Base-by-base conservation (phyloP, 2,329 filamentous ascomycete genomes). In the Fusarium buxicola region DNA sequence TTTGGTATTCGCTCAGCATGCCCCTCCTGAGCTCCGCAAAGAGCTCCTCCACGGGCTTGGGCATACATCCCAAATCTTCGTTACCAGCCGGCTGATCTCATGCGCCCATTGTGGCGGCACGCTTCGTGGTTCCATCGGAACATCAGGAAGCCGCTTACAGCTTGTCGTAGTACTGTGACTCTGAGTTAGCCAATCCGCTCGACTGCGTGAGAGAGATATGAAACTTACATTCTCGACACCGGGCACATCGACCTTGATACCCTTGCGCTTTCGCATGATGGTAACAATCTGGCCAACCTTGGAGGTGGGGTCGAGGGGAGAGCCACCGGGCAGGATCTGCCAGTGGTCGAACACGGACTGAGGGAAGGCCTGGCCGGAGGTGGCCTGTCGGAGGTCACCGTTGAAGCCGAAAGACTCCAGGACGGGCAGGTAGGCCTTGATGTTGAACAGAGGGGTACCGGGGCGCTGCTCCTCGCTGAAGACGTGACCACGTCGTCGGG, bases 351-450 rank as follows among this genome's bases (percentile, higher is more conserved):
- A 99, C 76, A 99, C 93, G 75, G 90, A 91, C 84, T 97, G 94
- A 75, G 95, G 95, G 93, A 99, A 99, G 77, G 95, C 95, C 87
- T 99, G 95, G 77, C 95, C 95, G 78, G 90, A 91, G 74, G 95
- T 99, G 82, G 89, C 89, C 76, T 90, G 88, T 79, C 95, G 94
- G 76, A 99, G 91, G 84, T 98, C 95, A 80, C 88, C 91, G 83
- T 96, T 96, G 92, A 99, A 99, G 82, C 95, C 95, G 87, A 97
- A 97, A 30, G 94, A 97, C 86, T 97, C 93, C 84, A 94, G 92
- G 86, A 97, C 92, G 78, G 93, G 93, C 72, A 97, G 86, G 86
- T 96, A 96, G 65, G 93, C 92, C 89, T 96, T 97, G 87, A 99
- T 92, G 82, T 92, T 98, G 92, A 98, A 99, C 65, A 99, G 91